These are phyloP conservation scores for Podosphaera xanthii DNA, from an alignment of 2,329 filamentous ascomycete species.

Conservation along the genomic window DNA sequence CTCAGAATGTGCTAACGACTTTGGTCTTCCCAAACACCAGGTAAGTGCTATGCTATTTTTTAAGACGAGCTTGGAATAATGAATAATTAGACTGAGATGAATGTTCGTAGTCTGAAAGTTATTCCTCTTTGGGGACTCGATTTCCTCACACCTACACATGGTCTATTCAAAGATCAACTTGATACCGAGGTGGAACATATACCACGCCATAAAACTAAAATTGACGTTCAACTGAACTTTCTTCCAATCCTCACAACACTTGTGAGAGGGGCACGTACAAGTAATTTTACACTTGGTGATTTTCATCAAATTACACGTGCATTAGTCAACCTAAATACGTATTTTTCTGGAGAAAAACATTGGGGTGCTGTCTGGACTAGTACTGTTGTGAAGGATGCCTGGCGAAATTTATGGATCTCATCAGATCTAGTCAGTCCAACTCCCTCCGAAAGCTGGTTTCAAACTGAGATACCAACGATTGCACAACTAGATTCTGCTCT, in stretches of 20 bases:
- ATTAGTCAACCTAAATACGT: conserved; percentile 11
- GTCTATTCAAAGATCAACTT: conserved; percentile 24
- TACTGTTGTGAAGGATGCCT: conserved; percentile 22
- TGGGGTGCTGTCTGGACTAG: conserved; percentile 25
- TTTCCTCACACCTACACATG: conserved; percentile 25
- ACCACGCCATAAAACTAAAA: conserved; percentile 2
- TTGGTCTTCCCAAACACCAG: conserved; percentile 19
- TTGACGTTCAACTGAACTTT: conserved; percentile 28
- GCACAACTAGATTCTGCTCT: conserved; percentile 22
- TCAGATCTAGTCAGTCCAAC: conserved; percentile 21
- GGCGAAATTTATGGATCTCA: conserved; percentile 23
- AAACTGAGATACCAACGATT: conserved; percentile 23
- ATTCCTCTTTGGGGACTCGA: conserved; percentile 28
- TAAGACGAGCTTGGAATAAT: background rate
- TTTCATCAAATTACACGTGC: conserved; percentile 18
- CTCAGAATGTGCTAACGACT: conserved; percentile 28
- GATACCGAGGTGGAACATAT: conserved; percentile 23
- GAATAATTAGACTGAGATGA: conserved; percentile 10
- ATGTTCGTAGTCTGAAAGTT: conserved; percentile 26
- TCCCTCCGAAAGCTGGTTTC: conserved; percentile 20
- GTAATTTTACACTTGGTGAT: conserved; percentile 22
- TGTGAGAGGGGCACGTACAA: conserved; percentile 26
- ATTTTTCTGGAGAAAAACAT: conserved; percentile 20
- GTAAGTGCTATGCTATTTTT: conserved; percentile 13
- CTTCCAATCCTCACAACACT: conserved; percentile 27